A percentile compares a stretch with the other conserved stretches of the same genome.
Conservation (phyloP, 441 rosid species). For the Adansonia grandidieri region DNA sequence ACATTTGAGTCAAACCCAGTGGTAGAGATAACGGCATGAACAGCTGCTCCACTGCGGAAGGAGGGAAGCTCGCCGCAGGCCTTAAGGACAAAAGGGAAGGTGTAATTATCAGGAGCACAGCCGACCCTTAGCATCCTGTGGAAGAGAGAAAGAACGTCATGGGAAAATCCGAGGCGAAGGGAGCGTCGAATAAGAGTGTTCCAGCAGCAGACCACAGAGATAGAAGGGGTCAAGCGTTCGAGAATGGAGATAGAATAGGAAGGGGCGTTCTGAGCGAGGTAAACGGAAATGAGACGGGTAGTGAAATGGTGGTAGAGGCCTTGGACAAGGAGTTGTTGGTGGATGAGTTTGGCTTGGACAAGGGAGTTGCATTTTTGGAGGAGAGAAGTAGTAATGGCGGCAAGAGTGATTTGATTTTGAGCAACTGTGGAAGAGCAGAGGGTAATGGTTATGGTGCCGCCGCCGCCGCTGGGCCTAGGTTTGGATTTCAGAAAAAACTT, state of each 20-base stretch:
- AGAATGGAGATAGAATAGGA: conserved; percentile 60
- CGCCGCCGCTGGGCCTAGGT: background rate
- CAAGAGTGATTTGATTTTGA: background rate
- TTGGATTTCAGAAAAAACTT: background rate
- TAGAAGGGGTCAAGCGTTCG: conserved; percentile 52
- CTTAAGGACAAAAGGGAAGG: conserved; percentile 79
- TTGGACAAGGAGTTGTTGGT: conserved; percentile 62
- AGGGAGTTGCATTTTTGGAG: conserved; percentile 69
- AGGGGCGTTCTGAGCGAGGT: conserved; percentile 59
- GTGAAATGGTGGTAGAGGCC: conserved; percentile 46
- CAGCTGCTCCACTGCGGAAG: conserved; percentile 45
- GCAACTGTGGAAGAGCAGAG: conserved; percentile 18
- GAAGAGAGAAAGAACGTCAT: conserved; percentile 45
- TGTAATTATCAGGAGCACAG: conserved; percentile 76
- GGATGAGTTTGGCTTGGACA: conserved; percentile 59
- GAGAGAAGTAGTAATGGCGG: conserved; percentile 40
- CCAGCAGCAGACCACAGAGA: conserved; percentile 67
- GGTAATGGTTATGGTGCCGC: background rate
- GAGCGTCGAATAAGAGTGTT: conserved; percentile 63
- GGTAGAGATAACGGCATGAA: conserved; percentile 51
- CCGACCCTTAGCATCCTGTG: conserved; percentile 55
- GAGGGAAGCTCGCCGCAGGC: conserved; percentile 68
- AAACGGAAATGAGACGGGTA: conserved; percentile 64
- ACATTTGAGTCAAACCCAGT: conserved; percentile 66
- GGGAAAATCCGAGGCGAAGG: conserved; percentile 40